Evolutionary conservation across 2,329 filamentous ascomycete genomes (phyloP).

Genomic region (Magnaporthiopsis rhizophila): DNA sequence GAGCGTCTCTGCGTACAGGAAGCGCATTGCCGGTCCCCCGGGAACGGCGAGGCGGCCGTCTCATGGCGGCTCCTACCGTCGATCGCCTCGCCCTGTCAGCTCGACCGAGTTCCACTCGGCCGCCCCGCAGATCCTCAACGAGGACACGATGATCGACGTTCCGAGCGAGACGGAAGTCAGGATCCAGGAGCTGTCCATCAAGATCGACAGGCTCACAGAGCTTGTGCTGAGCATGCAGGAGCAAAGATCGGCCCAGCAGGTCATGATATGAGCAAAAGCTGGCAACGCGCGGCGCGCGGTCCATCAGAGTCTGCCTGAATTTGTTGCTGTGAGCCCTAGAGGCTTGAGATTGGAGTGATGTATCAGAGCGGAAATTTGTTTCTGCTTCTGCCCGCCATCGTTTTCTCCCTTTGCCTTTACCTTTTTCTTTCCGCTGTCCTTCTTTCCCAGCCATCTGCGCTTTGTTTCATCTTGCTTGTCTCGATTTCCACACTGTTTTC

Average conservation of each 20-base stretch:
- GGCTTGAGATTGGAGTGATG: too few species aligned
- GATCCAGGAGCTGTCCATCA: constrained; percentile 44
- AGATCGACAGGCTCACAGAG: constrained; percentile 51
- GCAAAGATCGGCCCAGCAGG: constrained; percentile 10
- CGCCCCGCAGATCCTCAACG: neutral
- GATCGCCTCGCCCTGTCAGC: neutral
- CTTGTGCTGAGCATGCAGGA: constrained; percentile 43
- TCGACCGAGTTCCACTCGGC: neutral
- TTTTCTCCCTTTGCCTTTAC: too few species aligned
- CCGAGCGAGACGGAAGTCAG: constrained; percentile 27
- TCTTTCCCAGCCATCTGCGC: too few species aligned
- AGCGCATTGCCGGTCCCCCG: neutral
- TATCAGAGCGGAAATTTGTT: too few species aligned
- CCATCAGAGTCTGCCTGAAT: neutral
- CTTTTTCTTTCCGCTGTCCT: too few species aligned
- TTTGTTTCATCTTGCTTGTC: too few species aligned
- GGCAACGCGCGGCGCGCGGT: neutral
- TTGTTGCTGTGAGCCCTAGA: neutral
- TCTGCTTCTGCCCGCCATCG: too few species aligned
- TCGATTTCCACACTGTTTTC: too few species aligned
- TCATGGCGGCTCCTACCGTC: neutral
- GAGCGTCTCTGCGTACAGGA: neutral
- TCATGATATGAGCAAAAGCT: neutral
- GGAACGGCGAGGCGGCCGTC: constrained; percentile 3
- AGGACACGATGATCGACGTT: constrained; percentile 15